A percentile compares a stretch with the other conserved stretches of the same genome.
Evolutionary conservation across 2,329 filamentous ascomycete species (phyloP).

Genomic region (Macrophomina tecta): DNA sequence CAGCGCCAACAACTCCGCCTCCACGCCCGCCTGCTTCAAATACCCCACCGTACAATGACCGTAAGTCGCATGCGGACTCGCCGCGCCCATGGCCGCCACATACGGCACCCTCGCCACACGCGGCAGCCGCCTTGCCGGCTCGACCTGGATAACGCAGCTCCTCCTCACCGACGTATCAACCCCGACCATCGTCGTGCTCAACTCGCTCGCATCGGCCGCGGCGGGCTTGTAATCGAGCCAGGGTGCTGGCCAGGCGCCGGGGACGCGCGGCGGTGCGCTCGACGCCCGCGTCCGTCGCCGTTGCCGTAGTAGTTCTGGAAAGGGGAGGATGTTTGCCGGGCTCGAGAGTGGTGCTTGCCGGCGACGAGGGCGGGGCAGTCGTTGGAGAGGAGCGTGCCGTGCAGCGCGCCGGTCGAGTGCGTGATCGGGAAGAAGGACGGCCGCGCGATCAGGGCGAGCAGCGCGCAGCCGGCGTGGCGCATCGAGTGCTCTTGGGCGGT

Average conservation of each 20-base stretch:
- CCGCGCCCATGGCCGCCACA: slow-evolving; percentile 39
- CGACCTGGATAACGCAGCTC: slow-evolving; percentile 34
- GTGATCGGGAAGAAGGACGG: slow-evolving; percentile 52
- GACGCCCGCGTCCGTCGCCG: slow-evolving; percentile 7
- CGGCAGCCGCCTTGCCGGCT: slow-evolving; percentile 31
- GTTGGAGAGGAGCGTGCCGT: slow-evolving; percentile 35
- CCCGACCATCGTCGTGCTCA: slow-evolving; percentile 24
- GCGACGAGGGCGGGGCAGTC: slow-evolving; percentile 33
- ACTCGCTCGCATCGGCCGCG: slow-evolving; percentile 14
- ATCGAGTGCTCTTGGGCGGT: slow-evolving; percentile 30
- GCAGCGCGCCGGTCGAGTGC: slow-evolving; percentile 43
- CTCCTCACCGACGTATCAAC: slow-evolving; percentile 32
- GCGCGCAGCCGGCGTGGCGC: slow-evolving; percentile 33
- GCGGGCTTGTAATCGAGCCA: neutral
- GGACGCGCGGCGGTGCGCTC: neutral
- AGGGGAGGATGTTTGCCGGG: slow-evolving; percentile 20
- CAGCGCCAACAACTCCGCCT: slow-evolving; percentile 53
- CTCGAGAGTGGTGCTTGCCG: slow-evolving; percentile 35
- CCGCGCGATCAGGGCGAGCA: slow-evolving; percentile 51
- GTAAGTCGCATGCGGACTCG: slow-evolving; percentile 38
- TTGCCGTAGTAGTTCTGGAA: slow-evolving; percentile 30
- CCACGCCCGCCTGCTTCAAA: slow-evolving; percentile 50
- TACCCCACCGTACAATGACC: slow-evolving; percentile 40
- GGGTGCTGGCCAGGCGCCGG: slow-evolving; percentile 24
- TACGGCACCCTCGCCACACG: slow-evolving; percentile 39